phyloP scores from a whole-genome alignment of 305 asterid species.

The Caryopteris hybrid region DNA sequence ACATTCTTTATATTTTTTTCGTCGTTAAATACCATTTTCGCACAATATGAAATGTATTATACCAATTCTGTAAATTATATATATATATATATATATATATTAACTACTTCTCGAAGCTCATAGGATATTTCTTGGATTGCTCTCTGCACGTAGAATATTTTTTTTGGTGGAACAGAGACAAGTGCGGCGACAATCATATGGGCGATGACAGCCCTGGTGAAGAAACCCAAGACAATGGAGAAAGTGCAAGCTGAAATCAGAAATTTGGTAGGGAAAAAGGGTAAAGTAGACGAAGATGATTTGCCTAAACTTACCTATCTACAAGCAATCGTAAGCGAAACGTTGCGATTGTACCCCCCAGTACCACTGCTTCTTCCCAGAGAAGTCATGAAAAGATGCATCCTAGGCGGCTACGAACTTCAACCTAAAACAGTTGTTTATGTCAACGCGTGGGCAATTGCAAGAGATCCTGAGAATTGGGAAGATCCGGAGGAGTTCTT shows the following conservation, averaged over 20 bases:
- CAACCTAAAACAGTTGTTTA: neutral
- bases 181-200: neutral
- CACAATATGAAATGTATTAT: too few species aligned
- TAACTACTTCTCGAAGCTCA: too few species aligned
- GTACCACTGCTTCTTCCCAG: neutral
- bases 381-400: neutral
- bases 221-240: neutral
- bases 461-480: slow-evolving; percentile 10
- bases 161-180: neutral
- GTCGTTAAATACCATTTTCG: too few species aligned
- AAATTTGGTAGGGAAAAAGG: neutral
- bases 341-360: neutral
- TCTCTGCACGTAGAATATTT: slow-evolving; percentile 8
- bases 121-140: too few species aligned
- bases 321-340: neutral
- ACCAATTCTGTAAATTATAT: too few species aligned
- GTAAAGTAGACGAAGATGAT: slow-evolving; percentile 14
- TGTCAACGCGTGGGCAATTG: neutral
- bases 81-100: too few species aligned
- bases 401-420: neutral
- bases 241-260: slow-evolving; percentile 9
- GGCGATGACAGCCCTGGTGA: slow-evolving; percentile 4
- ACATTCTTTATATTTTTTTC: too few species aligned
- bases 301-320: neutral
- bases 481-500: neutral